Conservation (phyloP, 352 stramenopile genomes). For the Discostella stelligera region DNA sequence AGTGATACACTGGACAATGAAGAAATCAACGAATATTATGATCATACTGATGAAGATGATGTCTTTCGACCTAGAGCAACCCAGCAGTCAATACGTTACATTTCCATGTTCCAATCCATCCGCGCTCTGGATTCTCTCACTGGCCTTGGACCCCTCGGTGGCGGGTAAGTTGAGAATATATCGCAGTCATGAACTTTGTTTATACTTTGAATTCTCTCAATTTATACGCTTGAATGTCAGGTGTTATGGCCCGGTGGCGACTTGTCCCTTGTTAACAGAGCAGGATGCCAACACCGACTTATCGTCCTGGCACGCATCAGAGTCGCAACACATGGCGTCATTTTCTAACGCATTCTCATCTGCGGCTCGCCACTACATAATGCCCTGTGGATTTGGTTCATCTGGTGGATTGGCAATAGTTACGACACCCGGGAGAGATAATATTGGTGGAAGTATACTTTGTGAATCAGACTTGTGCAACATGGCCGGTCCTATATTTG, state of each 20-base stretch:
- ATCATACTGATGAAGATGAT: constrained; percentile 4
- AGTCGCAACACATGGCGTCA: not conserved
- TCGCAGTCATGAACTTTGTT: not conserved
- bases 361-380: constrained; percentile 51
- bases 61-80: not conserved
- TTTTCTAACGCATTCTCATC: constrained; percentile 50
- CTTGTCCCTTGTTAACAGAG: constrained; percentile 27
- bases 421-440: constrained; percentile 66
- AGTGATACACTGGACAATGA: constrained; percentile 22
- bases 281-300: constrained; percentile 8
- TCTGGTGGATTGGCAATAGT: constrained; percentile 71
- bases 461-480: constrained; percentile 46
- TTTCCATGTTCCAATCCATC: constrained; percentile 59
- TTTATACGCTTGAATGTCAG: not conserved
- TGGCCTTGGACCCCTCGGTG: constrained; percentile 64
- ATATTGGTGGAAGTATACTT: constrained; percentile 47
- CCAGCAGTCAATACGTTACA: constrained; percentile 22
- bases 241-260: constrained; percentile 62
- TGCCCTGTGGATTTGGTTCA: constrained; percentile 73
- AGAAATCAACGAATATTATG: not conserved
- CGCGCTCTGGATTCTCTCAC: constrained; percentile 67
- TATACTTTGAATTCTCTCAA: not conserved
- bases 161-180: constrained; percentile 12
- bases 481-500: constrained; percentile 42
- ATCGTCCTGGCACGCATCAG: not conserved